Evolutionary conservation across 805 yeast species (phyloP).

Genomic region (Lipomyces yamadae): DNA sequence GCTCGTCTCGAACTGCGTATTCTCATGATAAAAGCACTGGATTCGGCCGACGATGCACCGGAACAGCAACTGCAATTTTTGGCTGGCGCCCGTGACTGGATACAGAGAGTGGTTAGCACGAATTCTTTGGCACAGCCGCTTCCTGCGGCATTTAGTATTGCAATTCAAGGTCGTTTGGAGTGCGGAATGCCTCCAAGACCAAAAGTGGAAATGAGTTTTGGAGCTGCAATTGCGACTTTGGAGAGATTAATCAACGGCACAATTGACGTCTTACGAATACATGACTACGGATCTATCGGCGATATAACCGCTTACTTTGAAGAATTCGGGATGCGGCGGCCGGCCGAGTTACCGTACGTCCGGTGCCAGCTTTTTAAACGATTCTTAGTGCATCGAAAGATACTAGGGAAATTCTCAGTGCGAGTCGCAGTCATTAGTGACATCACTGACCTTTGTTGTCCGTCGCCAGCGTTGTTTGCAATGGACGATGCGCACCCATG

Average conservation of each 20-base stretch:
- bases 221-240: conserved; percentile 8
- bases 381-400: conserved; percentile 12
- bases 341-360: conserved; percentile 29
- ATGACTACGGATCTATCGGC: conserved; percentile 16
- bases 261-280: conserved; percentile 9
- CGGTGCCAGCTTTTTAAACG: conserved; percentile 17
- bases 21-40: neutral
- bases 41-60: neutral
- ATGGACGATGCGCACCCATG: conserved; percentile 14
- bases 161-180: conserved; percentile 35
- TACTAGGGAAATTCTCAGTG: conserved; percentile 20
- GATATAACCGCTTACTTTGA: conserved; percentile 21
- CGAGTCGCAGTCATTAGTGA: conserved; percentile 21
- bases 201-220: conserved; percentile 7
- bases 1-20: conserved; percentile 5
- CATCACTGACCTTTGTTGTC: conserved; percentile 24
- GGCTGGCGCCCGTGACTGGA: neutral
- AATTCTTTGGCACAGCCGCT: conserved; percentile 13
- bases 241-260: conserved; percentile 13
- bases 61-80: neutral
- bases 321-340: conserved; percentile 18
- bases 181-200: conserved; percentile 36
- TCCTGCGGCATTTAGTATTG: conserved; percentile 29
- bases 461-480: conserved; percentile 19
- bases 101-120: conserved; percentile 3